A percentile compares a stretch with the other conserved stretches of the same genome.
These are phyloP conservation scores for Solanum phureja DNA, from an alignment of 257 asterid species.

Conservation along the genomic window DNA sequence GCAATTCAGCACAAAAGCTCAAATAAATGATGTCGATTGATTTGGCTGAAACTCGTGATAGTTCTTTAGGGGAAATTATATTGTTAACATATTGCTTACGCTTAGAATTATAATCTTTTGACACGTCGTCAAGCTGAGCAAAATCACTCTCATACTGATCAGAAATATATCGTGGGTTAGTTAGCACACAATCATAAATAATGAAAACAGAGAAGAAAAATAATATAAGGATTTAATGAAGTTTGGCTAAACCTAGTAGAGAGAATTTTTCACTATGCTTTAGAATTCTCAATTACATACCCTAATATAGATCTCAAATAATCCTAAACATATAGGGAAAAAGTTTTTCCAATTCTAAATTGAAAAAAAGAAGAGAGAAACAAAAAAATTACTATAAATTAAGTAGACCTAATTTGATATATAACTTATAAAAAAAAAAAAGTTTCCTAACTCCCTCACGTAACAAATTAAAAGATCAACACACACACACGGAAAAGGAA, in stretches of 20 bases:
- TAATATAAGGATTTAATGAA: too few species aligned
- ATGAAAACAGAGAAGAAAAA: too few species aligned
- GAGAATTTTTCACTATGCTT: too few species aligned
- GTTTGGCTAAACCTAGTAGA: too few species aligned
- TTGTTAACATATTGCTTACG: not conserved
- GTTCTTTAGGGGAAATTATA: too few species aligned
- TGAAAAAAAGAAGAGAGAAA: too few species aligned
- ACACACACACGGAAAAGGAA: not conserved
- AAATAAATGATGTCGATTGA: slow-evolving; percentile 74
- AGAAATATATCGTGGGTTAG: too few species aligned
- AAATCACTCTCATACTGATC: not conserved
- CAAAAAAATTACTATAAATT: not conserved
- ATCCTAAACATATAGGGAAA: too few species aligned
- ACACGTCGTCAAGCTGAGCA: not conserved
- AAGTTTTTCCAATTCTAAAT: not conserved
- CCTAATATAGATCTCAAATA: too few species aligned
- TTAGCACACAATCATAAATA: too few species aligned
- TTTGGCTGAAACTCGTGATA: not conserved
- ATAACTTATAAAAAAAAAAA: not conserved
- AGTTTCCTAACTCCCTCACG: not conserved
- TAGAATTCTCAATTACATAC: too few species aligned
- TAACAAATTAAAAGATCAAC: not conserved
- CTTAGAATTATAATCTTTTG: not conserved
- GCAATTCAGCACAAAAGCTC: slow-evolving; percentile 94
- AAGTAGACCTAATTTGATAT: not conserved